These are phyloP conservation scores for Xylariales sp. DNA, from an alignment of 2,329 filamentous ascomycete species.

Conservation along the genomic window DNA sequence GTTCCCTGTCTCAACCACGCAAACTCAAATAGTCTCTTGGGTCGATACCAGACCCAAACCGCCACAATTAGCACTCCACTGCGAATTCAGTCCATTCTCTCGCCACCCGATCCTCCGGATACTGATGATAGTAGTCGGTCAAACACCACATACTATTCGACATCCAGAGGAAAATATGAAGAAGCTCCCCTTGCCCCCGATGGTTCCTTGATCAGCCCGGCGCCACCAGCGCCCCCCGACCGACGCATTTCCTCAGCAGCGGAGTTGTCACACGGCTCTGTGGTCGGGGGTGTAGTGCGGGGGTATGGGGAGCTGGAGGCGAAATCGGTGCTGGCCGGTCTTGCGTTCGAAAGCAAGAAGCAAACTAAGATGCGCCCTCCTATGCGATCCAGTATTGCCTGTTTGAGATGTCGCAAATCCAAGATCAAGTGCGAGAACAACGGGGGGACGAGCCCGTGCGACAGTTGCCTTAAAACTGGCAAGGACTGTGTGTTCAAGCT, in stretches of 20 bases:
- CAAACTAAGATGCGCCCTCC: conserved; percentile 40
- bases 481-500: conserved; percentile 64
- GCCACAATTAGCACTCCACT: conserved; percentile 47
- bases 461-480: conserved; percentile 67
- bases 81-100: conserved; percentile 48
- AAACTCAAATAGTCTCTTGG: conserved; percentile 22
- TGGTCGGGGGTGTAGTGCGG: conserved; percentile 14
- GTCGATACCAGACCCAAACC: conserved; percentile 36
- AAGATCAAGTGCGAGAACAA: conserved; percentile 87
- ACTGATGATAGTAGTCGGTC: conserved; percentile 29
- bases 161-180: conserved; percentile 31
- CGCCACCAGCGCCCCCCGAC: conserved; percentile 18
- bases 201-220: conserved; percentile 21
- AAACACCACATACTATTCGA: conserved; percentile 23
- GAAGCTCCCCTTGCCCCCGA: conserved; percentile 27
- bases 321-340: conserved; percentile 25
- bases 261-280: conserved; percentile 16
- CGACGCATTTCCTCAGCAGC: conserved; percentile 18
- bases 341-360: conserved; percentile 33
- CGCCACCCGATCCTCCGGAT: conserved; percentile 37
- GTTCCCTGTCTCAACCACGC: too few species aligned
- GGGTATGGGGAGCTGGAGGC: conserved; percentile 24
- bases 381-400: conserved; percentile 78
- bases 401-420: conserved; percentile 68
- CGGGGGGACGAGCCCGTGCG: conserved; percentile 67